phyloP scores from a whole-genome alignment of 768 basidiomycete species.

The Amanita pallidorosea region DNA sequence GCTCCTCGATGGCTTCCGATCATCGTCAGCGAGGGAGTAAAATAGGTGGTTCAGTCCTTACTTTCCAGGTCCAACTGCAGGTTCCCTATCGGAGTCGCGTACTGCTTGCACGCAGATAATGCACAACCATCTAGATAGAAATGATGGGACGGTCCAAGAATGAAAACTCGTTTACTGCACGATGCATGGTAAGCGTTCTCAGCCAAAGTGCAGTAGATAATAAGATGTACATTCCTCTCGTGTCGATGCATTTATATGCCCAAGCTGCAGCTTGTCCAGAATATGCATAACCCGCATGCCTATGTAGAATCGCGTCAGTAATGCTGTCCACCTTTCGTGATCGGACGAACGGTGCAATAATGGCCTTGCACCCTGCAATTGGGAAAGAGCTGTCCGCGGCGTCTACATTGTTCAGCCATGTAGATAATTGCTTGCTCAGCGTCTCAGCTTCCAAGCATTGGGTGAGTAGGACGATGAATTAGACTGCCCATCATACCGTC shows the following conservation, averaged over 20 bases:
- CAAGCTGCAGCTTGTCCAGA: conserved; percentile 92
- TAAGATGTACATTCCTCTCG: conserved; percentile 58
- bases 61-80: conserved; percentile 73
- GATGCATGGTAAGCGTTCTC: conserved; percentile 1
- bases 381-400: conserved; percentile 38
- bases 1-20: conserved; percentile 50
- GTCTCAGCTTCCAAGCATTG: conserved; percentile 30
- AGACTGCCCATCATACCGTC: conserved; percentile 33
- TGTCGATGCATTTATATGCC: conserved; percentile 89
- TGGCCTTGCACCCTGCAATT: conserved; percentile 60
- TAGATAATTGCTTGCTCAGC: conserved; percentile 50
- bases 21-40: conserved; percentile 4
- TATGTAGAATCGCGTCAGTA: conserved; percentile 17
- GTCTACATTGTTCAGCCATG: conserved; percentile 51
- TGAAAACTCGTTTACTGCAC: conserved; percentile 78
- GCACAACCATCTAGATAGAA: conserved; percentile 83
- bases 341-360: conserved; percentile 86
- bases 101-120: conserved; percentile 63
- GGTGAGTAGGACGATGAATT: conserved; percentile 9
- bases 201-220: conserved; percentile 4
- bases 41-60: conserved; percentile 24
- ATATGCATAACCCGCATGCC: conserved; percentile 94
- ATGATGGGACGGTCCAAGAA: conserved; percentile 95
- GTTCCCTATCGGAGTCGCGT: conserved; percentile 79
- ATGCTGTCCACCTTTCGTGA: neutral